A percentile compares a stretch with the other conserved stretches of the same genome.
These are phyloP conservation scores for Pythium aquatile DNA, from an alignment of 352 stramenopile genomes.

Conservation along the genomic window DNA sequence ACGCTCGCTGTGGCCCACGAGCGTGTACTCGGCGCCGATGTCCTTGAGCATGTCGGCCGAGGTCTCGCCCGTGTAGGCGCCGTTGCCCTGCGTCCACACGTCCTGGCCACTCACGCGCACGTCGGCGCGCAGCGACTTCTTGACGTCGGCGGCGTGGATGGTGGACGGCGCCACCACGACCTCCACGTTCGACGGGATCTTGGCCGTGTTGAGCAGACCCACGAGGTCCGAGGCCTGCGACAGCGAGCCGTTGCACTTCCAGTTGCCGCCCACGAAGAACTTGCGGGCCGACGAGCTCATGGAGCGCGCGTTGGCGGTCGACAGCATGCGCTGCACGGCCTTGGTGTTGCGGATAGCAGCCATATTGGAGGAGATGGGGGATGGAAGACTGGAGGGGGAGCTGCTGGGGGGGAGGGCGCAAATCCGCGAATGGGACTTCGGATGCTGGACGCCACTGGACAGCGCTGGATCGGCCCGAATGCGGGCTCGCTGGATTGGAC, in stretches of 20 bases:
- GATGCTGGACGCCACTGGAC: not conserved
- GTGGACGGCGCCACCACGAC: constrained; percentile 69
- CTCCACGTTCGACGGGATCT: constrained; percentile 60
- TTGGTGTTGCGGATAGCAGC: no score
- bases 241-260: constrained; percentile 86
- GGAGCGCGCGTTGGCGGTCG: no score
- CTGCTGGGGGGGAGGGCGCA: not conserved
- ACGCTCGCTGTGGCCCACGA: constrained; percentile 93
- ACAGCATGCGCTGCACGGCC: no score
- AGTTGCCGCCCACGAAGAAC: constrained; percentile 90
- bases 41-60: constrained; percentile 72
- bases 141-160: constrained; percentile 49
- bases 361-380: no score
- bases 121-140: constrained; percentile 61
- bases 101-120: constrained; percentile 36
- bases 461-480: no score
- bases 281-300: constrained; percentile 20
- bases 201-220: constrained; percentile 76
- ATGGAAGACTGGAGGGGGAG: no score
- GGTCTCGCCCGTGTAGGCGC: constrained; percentile 90
- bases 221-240: constrained; percentile 57
- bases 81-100: constrained; percentile 41
- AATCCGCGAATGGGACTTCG: not conserved
- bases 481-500: no score
- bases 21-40: constrained; percentile 70